Percentiles rank a stretch among this genome's conserved stretches.
These are phyloP conservation scores for Apiospora arundinis DNA, from an alignment of 2,329 filamentous ascomycete species.

Conservation along the genomic window DNA sequence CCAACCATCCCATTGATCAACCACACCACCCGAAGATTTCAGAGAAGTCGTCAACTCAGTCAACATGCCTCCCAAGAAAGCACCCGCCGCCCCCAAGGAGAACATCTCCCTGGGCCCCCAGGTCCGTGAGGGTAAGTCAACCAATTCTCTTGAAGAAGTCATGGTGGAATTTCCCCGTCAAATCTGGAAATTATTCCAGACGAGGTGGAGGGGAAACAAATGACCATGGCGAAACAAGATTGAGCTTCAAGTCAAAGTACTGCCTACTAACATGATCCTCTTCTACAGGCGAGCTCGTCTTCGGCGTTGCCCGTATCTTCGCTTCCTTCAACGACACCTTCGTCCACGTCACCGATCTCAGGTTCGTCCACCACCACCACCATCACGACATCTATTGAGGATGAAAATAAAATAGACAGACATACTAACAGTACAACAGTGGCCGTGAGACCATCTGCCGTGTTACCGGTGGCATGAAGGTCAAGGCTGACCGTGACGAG, in stretches of 20 bases:
- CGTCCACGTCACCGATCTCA: constrained; percentile 99
- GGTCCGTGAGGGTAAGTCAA: constrained; percentile 83
- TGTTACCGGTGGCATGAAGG: constrained; percentile 99
- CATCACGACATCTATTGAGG: too few species aligned
- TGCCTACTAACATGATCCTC: constrained; percentile 30
- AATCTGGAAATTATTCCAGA: neutral
- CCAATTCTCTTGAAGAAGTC: constrained; percentile 23
- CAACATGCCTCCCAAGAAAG: constrained; percentile 96
- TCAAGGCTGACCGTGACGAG: constrained; percentile 99
- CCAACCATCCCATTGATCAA: constrained; percentile 32
- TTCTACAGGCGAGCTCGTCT: constrained; percentile 85
- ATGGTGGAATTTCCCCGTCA: neutral
- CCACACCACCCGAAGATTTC: constrained; percentile 28
- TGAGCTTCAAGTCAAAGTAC: neutral
- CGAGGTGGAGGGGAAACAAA: neutral
- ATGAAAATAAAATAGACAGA: constrained; percentile 57
- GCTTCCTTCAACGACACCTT: constrained; percentile 93
- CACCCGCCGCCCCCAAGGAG: constrained; percentile 83
- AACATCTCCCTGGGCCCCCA: constrained; percentile 98
- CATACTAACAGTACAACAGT: constrained; percentile 72
- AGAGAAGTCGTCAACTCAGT: constrained; percentile 36
- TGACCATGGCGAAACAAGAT: neutral
- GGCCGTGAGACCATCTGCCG: constrained; percentile 99
- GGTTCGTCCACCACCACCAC: constrained; percentile 59
- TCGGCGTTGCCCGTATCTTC: constrained; percentile 97